phyloP scores from a whole-genome alignment of 306 rosid species.

The Argentina anserina region DNA sequence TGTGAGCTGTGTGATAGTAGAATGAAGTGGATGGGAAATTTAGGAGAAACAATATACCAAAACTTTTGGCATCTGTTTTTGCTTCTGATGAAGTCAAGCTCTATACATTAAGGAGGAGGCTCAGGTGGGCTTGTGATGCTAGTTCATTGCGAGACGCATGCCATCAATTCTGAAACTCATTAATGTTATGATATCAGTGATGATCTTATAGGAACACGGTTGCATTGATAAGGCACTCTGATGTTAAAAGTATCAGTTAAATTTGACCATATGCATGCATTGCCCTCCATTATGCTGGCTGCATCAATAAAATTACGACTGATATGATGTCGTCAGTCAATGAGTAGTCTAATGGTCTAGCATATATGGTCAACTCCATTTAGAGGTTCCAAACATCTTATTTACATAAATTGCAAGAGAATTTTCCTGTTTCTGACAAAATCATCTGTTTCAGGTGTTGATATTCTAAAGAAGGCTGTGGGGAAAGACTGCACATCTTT shows the following conservation, averaged over 20 bases:
- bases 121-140: not conserved
- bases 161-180: not conserved
- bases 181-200: not conserved
- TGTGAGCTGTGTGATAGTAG: not conserved
- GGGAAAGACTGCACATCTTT: constrained; percentile 94
- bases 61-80: not conserved
- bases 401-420: not conserved
- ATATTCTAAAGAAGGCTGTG: constrained; percentile 81
- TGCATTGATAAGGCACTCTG: not conserved
- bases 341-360: not conserved
- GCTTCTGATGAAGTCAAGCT: not conserved
- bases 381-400: not conserved
- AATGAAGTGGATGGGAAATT: not conserved
- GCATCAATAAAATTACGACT: not conserved
- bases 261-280: not conserved
- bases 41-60: not conserved
- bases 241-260: not conserved
- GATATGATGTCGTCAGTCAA: not conserved
- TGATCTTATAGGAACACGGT: not conserved
- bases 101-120: not conserved
- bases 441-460: constrained; percentile 59
- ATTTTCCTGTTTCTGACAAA: constrained; percentile 14
- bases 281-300: not conserved
- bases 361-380: not conserved
- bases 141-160: not conserved